Evolutionary conservation across 768 basidiomycete genomes (phyloP), one percentile per base, ranked within the genome.

Genomic region (Rubroboletus satanas): DNA sequence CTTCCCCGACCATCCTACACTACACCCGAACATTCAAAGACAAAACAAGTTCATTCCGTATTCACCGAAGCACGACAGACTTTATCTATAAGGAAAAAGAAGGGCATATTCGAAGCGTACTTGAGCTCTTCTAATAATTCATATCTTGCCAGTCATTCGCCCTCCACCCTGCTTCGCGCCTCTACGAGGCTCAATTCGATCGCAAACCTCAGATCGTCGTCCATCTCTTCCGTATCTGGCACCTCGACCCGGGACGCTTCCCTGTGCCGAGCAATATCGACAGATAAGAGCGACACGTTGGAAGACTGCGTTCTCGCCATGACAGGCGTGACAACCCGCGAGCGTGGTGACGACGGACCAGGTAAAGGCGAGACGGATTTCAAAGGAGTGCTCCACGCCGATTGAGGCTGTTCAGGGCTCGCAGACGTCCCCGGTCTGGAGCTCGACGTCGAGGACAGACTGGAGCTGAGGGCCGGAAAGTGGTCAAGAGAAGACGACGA

Each of bases 141-240:
- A 12, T 33, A 45, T 39, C 15, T 45, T 7, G 43, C 38, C 28
- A 4, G 45, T 62, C 54, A 68, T 15, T 46, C 49, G 7, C 18
- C 33, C 3, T 60, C 52, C 0, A 45, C 60, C 26, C 41, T 58
- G 37, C 63, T 63, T 39, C 36, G 55, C 2, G 59, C 64, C 49
- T 90, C 88, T 1, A 79, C 84, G 26, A 90, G 75, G 65, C 88
- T 90, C 67, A 90, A 65, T 68, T 85, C 83, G 12, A 90, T 77
- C 11, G 82, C 87, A 58, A 83, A 78, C 46, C 70, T 75, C 66
- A 90, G 60, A 59, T 89, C 87, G 15, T 80, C 84, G 54, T 90
- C 86, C 60, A 83, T 76, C 15, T 79, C 77, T 10, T 75, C 76
- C 7, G 15, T 4, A 32, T 55, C 51, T 4, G 17, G 31, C 11